phyloP scores from a whole-genome alignment of 768 basidiomycete genomes.

The Naganishia onofrii region DNA sequence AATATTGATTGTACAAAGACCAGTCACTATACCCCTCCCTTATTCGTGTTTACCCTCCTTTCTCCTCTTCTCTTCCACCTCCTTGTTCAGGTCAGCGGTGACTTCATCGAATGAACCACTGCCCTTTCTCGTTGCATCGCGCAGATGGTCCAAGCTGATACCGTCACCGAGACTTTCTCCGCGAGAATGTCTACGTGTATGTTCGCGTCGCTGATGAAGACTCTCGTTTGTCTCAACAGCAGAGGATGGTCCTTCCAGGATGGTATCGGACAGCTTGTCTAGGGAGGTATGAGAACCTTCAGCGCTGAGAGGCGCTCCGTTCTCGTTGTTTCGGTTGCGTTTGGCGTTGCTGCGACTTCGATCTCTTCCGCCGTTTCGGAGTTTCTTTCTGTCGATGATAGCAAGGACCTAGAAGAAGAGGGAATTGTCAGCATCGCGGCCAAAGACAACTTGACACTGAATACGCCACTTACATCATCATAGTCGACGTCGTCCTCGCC shows the following conservation, averaged over 20 bases:
- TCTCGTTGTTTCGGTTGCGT: conserved; percentile 19
- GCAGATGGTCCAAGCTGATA: conserved; percentile 22
- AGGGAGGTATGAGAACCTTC: conserved; percentile 3
- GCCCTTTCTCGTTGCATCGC: conserved; percentile 9
- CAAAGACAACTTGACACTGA: too few species aligned
- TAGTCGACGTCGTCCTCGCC: conserved; percentile 74
- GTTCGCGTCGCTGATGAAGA: conserved; percentile 13
- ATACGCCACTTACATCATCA: conserved; percentile 65
- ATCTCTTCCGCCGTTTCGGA: conserved; percentile 6
- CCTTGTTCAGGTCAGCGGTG: conserved; percentile 33
- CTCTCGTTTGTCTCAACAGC: neutral
- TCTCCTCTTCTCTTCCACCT: conserved; percentile 23
- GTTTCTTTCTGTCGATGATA: conserved; percentile 6
- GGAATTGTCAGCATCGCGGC: neutral
- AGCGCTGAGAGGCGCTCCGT: neutral
- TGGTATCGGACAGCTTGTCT: neutral
- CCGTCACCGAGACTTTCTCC: conserved; percentile 4
- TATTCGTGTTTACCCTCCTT: conserved; percentile 18
- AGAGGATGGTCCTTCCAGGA: neutral
- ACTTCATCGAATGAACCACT: conserved; percentile 35
- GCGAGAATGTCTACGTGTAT: conserved; percentile 10
- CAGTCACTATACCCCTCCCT: neutral
- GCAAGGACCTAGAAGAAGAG: conserved; percentile 34
- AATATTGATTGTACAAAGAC: too few species aligned
- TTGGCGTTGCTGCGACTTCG: conserved; percentile 33